These are phyloP conservation scores for Coccinonectria pachysandricola DNA, from an alignment of 2,329 filamentous ascomycete species.

Conservation along the genomic window DNA sequence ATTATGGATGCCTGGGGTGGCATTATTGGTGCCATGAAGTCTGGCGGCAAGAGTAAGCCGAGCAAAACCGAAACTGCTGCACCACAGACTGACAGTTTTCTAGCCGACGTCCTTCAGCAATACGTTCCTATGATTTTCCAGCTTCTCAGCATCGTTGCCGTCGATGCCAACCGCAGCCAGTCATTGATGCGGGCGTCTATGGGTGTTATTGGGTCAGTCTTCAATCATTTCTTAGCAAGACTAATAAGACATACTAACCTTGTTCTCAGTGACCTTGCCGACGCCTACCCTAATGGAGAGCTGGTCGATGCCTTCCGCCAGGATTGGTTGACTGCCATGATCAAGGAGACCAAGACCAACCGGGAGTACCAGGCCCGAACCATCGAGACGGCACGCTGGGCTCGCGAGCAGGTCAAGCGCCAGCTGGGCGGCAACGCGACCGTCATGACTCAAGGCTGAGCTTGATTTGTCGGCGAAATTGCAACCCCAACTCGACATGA, in stretches of 20 bases:
- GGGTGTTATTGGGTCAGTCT: slow-evolving; percentile 85
- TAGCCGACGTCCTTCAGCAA: slow-evolving; percentile 61
- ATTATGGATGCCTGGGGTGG: slow-evolving; percentile 99
- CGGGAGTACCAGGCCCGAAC: slow-evolving; percentile 78
- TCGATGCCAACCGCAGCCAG: slow-evolving; percentile 83
- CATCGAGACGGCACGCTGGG: slow-evolving; percentile 92
- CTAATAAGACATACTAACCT: slow-evolving; percentile 6
- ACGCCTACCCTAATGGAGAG: slow-evolving; percentile 86
- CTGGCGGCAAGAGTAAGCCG: slow-evolving; percentile 62
- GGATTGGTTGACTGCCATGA: slow-evolving; percentile 82
- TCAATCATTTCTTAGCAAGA: neutral
- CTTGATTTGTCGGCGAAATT: neutral
- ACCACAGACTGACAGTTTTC: slow-evolving; percentile 17
- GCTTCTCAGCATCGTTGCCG: slow-evolving; percentile 68
- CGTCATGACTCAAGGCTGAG: slow-evolving; percentile 42
- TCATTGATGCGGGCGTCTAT: slow-evolving; percentile 86
- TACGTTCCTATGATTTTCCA: slow-evolving; percentile 82
- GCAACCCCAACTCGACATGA: too few relatives aligned
- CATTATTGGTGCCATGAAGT: slow-evolving; percentile 89
- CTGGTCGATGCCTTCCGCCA: slow-evolving; percentile 75
- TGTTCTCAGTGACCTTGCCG: slow-evolving; percentile 67
- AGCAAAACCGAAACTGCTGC: neutral
- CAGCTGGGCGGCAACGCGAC: slow-evolving; percentile 51
- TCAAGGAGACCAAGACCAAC: slow-evolving; percentile 85
- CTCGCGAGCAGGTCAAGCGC: slow-evolving; percentile 92